Base-by-base conservation (phyloP, 768 basidiomycete species). In the Tylopilus sp. region DNA sequence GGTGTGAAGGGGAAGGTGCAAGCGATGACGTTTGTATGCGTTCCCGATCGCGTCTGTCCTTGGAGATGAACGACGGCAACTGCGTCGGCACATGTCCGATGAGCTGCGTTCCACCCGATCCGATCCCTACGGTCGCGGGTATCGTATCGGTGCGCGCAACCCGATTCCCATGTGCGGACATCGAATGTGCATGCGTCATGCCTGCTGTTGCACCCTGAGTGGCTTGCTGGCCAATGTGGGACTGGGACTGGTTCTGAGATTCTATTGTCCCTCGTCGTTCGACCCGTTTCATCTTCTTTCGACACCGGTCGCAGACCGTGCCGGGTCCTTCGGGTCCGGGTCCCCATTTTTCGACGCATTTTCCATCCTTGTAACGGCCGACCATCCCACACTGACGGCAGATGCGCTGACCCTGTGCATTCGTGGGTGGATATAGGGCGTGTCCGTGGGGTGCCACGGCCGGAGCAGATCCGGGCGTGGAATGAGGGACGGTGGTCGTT, bases 331-430 rank as follows among this genome's bases (percentile, higher is more conserved):
- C 79, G 42, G 88, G 88, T 4, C 88, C 88, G 21, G 88, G 88
- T 1, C 88, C 88, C 88, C 88, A 91, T 67, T 91, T 91, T 62
- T 91, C 88, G 46, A 91, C 88, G 63, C 88, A 91, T 58, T 88
- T 88, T 9, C 84, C 86, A 20, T 91, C 88, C 71, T 89, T 89
- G 71, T 90, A 91, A 1, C 88, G 73, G 0, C 88, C 88, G 0
- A 81, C 73, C 39, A 83, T 69, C 0, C 86, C 86, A 58, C 88
- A 91, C 60, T 87, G 85, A 6, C 87, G 73, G 64, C 88, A 90
- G 43, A 86, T 88, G 21, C 88, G 73, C 62, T 89, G 88, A 0
- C 88, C 88, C 45, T 77, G 73, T 1, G 76, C 72, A 60, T 87
- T 87, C 0, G 63, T 63, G 23, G 70, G 57, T 18, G 69, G 68